Evolutionary conservation across 2,329 filamentous ascomycete species (phyloP).

Genomic region (Rugonectria rugulosa): DNA sequence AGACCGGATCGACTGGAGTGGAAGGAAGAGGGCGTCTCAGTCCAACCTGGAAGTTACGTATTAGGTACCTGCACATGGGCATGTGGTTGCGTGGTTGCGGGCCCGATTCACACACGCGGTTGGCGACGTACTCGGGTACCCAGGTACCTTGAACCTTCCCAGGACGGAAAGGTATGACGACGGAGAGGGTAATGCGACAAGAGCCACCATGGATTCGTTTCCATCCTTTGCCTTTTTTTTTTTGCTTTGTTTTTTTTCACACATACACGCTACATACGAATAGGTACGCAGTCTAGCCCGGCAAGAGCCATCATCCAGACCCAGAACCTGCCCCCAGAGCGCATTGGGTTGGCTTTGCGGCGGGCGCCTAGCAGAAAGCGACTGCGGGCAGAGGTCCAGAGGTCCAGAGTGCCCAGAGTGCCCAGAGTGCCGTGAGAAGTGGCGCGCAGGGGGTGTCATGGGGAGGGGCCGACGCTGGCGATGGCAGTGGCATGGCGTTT

Average conservation of each 20-base stretch:
- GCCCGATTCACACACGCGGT: background rate
- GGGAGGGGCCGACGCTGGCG: background rate
- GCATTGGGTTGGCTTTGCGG: no score
- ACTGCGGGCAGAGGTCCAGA: background rate
- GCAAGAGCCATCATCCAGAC: no score
- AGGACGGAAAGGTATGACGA: constrained; percentile 15
- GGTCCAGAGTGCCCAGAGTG: background rate
- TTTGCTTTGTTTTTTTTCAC: no score
- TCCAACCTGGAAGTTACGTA: constrained; percentile 4
- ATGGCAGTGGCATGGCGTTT: background rate
- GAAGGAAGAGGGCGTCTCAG: background rate
- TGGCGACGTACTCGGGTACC: background rate
- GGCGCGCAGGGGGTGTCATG: background rate
- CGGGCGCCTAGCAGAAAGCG: background rate
- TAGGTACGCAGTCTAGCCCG: no score
- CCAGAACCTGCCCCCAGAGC: no score
- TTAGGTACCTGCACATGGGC: constrained; percentile 6
- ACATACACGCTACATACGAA: no score
- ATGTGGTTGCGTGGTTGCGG: constrained; percentile 17
- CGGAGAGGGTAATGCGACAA: background rate
- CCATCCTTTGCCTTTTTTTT: no score
- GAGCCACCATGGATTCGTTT: no score
- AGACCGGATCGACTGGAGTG: background rate
- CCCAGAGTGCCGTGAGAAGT: background rate
- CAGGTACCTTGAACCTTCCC: background rate